Evolutionary conservation across 169 alveolate genomes (phyloP), one percentile per base, ranked within the genome.

Genomic region (Besnoitia besnoiti): DNA sequence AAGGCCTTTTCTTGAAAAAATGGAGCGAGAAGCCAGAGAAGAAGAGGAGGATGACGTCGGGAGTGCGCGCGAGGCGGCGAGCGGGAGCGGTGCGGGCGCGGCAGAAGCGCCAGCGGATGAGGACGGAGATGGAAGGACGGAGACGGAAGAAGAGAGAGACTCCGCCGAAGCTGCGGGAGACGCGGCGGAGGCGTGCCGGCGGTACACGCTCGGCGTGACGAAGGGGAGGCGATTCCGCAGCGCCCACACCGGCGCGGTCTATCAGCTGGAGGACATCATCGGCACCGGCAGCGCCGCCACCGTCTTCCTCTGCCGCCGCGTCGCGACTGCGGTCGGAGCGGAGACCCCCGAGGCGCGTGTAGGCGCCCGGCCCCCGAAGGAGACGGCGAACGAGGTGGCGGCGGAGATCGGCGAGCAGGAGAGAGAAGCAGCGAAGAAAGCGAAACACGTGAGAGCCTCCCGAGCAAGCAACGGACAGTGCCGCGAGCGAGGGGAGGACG

Each of bases 281-380:
- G 87, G 87, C 37, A 77, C 87, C 4, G 87, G 87, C 33, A 77
- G 87, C 35, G 87, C 87, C 1, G 87, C 87, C 21, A 77, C 87
- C 3, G 87, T 77, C 12, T 77, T 19, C 37, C 19, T 35, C 21
- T 77, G 87, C 30, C 50, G 87, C 8, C 40, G 46, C 8, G n/a
- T 73, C n/a, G 39, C 82, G 44, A 73, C 10, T 19, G n/a, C 44
- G 2, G 46, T 1, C 24, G 67, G 67, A n/a, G n/a, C 4, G 33
- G 67, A 5, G 55, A 49, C 12, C 12, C 33, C 30, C 67, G 67
- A 55, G 27, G 27, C 12, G 67, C n/a, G n/a, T n/a, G n/a, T n/a
- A n/a, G 67, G 67, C 12, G 67, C 12, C 27, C 33, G 3, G 67
- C 30, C 67, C 24, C 24, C 27, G 12, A n/a, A 5, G 67, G 67